Percentiles rank a stretch among this genome's conserved stretches.
Conservation (phyloP, 495 filamentous ascomycete genomes). For the Xylaria cubensis region DNA sequence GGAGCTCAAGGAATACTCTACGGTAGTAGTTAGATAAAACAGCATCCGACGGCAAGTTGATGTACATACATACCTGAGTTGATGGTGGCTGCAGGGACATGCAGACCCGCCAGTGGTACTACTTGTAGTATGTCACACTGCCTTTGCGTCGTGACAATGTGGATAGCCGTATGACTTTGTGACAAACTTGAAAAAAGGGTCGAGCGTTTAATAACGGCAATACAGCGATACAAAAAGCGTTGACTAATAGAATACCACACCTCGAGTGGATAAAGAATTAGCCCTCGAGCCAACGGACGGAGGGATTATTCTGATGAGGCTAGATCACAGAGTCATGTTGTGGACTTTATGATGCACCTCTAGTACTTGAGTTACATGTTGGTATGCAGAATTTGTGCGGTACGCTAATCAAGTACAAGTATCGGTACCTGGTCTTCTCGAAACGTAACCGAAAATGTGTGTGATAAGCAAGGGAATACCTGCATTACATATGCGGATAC, state of each 20-base stretch:
- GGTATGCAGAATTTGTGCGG: background rate
- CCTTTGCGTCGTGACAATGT: background rate
- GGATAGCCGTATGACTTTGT: background rate
- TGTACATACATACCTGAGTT: background rate
- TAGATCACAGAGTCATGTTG: background rate
- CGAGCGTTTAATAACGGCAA: background rate
- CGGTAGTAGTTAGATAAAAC: background rate
- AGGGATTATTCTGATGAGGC: conserved; percentile 6
- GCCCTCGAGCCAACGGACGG: conserved; percentile 1
- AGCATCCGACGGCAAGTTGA: background rate
- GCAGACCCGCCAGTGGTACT: background rate
- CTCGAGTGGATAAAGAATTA: background rate
- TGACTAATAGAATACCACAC: background rate
- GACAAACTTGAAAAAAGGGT: background rate
- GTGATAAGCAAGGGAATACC: conserved; percentile 14
- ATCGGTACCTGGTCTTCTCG: background rate
- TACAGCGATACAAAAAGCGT: background rate
- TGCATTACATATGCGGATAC: conserved; percentile 29
- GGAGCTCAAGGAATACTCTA: background rate
- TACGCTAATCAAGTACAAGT: background rate
- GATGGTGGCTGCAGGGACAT: conserved; percentile 1
- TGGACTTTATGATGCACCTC: background rate
- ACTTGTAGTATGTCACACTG: conserved; percentile 1
- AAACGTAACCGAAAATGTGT: background rate
- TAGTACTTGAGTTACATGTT: too few relatives aligned